Evolutionary conservation across 768 basidiomycete genomes (phyloP).

Genomic region (Termitomyces sp.): DNA sequence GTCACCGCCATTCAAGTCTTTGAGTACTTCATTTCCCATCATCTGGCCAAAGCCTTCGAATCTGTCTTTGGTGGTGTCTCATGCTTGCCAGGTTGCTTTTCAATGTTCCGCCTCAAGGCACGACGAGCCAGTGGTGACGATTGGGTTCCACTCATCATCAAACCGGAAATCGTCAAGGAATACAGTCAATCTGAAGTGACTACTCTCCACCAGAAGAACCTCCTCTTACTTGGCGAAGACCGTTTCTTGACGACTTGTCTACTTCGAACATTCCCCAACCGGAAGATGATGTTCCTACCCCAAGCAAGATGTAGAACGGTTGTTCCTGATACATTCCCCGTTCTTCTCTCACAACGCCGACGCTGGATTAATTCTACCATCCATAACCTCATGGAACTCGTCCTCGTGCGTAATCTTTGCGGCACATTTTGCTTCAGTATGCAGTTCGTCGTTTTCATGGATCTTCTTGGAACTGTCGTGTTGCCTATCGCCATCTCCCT

Average conservation of each 20-base stretch:
- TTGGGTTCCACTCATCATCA: conserved; percentile 96
- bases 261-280: conserved; percentile 93
- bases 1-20: conserved; percentile 98
- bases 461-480: conserved; percentile 87
- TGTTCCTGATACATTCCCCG: conserved; percentile 91
- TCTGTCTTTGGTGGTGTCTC: conserved; percentile 99
- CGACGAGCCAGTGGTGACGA: conserved; percentile 86
- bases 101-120: conserved; percentile 98
- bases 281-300: conserved; percentile 99
- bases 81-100: conserved; percentile 99
- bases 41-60: conserved; percentile 97
- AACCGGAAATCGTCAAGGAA: conserved; percentile 95
- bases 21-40: conserved; percentile 99
- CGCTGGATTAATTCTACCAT: conserved; percentile 99
- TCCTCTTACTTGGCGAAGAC: conserved; percentile 95
- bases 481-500: conserved; percentile 91
- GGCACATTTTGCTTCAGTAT: conserved; percentile 99
- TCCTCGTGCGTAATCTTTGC: conserved; percentile 93
- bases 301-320: conserved; percentile 94
- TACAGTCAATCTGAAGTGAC: conserved; percentile 94
- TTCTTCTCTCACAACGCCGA: conserved; percentile 93
- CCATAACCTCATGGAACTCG: conserved; percentile 99
- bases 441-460: conserved; percentile 99
- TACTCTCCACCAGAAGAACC: conserved; percentile 96
- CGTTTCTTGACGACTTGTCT: conserved; percentile 97